phyloP scores from a whole-genome alignment of 2,329 filamentous ascomycete species.

The Hypoxylon sp. region DNA sequence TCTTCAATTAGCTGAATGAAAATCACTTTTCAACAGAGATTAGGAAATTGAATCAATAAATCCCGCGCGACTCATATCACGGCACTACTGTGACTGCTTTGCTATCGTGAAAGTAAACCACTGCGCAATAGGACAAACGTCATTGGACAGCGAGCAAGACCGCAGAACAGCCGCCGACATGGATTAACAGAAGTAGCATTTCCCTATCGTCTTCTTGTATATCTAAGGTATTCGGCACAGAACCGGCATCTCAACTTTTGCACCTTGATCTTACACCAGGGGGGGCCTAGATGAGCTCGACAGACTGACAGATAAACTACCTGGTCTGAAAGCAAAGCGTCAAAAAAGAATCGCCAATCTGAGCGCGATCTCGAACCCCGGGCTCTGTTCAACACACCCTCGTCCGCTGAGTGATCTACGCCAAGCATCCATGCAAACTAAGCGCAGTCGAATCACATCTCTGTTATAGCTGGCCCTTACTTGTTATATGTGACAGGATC shows the following conservation, averaged over 20 bases:
- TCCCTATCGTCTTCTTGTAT: slow-evolving; percentile 4
- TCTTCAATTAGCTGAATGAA: background rate
- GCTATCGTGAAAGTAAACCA: background rate
- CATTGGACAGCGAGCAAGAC: slow-evolving; percentile 1
- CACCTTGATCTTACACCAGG: slow-evolving; percentile 27
- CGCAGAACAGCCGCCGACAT: slow-evolving; percentile 4
- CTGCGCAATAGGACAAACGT: background rate
- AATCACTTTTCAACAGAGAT: too few species aligned
- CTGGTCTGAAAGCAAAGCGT: slow-evolving; percentile 6
- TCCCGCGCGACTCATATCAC: slow-evolving; percentile 5
- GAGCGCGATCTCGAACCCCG: slow-evolving; percentile 20
- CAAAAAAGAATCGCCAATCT: slow-evolving; percentile 21
- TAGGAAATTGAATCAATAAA: too few species aligned
- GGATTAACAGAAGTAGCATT: slow-evolving; percentile 9
- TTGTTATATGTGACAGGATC: slow-evolving; percentile 23
- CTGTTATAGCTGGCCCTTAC: slow-evolving; percentile 22
- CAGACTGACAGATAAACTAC: too few species aligned
- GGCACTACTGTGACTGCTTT: too few species aligned
- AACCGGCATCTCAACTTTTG: slow-evolving; percentile 6
- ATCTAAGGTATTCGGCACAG: slow-evolving; percentile 6
- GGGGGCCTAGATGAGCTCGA: background rate
- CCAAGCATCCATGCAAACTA: slow-evolving; percentile 30
- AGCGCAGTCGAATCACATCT: slow-evolving; percentile 30
- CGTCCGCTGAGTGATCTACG: slow-evolving; percentile 26
- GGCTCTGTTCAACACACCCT: slow-evolving; percentile 31